Evolutionary conservation across 495 filamentous ascomycete species (phyloP).

Genomic region (Trichocladium antarcticum): DNA sequence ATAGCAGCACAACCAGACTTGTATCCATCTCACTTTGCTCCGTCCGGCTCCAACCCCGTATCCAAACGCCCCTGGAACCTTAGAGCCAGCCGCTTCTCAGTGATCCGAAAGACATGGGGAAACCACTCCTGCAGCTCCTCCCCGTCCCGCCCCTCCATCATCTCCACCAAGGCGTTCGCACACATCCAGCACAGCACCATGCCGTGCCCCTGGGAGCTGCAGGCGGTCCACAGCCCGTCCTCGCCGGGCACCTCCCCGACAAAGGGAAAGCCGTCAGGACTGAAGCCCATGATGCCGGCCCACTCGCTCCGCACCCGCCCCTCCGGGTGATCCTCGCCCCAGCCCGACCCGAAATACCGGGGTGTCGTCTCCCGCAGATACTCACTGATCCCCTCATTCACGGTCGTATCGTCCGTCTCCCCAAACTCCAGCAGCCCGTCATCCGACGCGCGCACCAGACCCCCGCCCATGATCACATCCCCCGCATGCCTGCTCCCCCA

Average conservation of each 20-base stretch:
- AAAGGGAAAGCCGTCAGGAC: constrained; percentile 45
- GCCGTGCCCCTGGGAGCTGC: constrained; percentile 48
- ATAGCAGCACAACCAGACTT: too few relatives aligned
- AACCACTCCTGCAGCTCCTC: constrained; percentile 38
- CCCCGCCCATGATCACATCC: constrained; percentile 63
- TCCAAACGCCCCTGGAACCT: constrained; percentile 35
- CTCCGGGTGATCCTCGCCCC: constrained; percentile 47
- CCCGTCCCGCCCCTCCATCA: constrained; percentile 38
- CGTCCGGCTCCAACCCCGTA: too few relatives aligned
- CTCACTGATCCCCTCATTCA: constrained; percentile 43
- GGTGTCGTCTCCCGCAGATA: constrained; percentile 39
- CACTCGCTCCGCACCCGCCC: constrained; percentile 49
- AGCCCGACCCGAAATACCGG: constrained; percentile 45
- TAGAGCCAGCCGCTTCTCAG: constrained; percentile 33
- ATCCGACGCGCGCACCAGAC: constrained; percentile 37
- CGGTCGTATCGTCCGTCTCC: constrained; percentile 46
- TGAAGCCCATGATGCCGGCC: constrained; percentile 54
- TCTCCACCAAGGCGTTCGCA: constrained; percentile 40
- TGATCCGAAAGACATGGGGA: constrained; percentile 39
- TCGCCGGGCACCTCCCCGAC: constrained; percentile 39
- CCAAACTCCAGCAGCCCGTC: constrained; percentile 43
- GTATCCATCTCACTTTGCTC: too few relatives aligned
- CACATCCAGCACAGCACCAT: constrained; percentile 50
- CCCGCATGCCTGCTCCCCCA: constrained; percentile 35
- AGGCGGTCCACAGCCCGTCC: constrained; percentile 40